A percentile compares a stretch with the other conserved stretches of the same genome.
Conservation (phyloP, 192 early-diverging fungal species). For the Rhizophagus clarus region DNA sequence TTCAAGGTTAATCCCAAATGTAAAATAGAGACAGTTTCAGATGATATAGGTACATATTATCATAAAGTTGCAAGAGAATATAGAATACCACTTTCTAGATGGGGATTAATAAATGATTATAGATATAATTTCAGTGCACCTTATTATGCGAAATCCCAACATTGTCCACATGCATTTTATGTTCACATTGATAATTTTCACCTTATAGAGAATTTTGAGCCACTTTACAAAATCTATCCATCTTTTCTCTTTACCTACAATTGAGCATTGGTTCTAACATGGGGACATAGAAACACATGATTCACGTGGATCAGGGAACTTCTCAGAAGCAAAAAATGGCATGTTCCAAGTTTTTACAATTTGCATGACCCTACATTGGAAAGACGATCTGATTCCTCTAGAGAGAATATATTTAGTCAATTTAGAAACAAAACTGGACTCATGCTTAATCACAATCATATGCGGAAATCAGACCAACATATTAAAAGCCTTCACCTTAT, state of each 20-base stretch:
- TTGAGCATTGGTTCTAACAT: slow-evolving; percentile 1
- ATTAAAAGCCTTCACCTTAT: slow-evolving; percentile 2
- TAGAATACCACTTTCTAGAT: neutral
- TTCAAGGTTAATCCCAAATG: neutral
- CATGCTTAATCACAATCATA: neutral
- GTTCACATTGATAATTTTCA: too few species aligned
- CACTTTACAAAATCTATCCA: too few species aligned
- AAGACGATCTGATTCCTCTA: neutral
- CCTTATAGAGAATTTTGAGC: too few species aligned
- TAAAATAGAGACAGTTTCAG: neutral
- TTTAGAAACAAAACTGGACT: neutral
- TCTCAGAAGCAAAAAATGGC: neutral
- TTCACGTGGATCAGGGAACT: neutral
- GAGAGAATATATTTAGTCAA: neutral
- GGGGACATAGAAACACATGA: neutral
- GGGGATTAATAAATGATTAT: neutral
- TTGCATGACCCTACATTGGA: neutral
- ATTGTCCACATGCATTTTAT: too few species aligned
- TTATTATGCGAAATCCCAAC: too few species aligned
- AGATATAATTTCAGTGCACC: too few species aligned
- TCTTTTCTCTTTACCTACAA: too few species aligned
- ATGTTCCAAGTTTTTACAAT: neutral
- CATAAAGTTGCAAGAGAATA: slow-evolving; percentile 24
- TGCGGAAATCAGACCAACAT: neutral
- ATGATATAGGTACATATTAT: too few species aligned